Base-by-base conservation (phyloP, 1,139 yeast genomes). In the Candida gigantensis region DNA sequence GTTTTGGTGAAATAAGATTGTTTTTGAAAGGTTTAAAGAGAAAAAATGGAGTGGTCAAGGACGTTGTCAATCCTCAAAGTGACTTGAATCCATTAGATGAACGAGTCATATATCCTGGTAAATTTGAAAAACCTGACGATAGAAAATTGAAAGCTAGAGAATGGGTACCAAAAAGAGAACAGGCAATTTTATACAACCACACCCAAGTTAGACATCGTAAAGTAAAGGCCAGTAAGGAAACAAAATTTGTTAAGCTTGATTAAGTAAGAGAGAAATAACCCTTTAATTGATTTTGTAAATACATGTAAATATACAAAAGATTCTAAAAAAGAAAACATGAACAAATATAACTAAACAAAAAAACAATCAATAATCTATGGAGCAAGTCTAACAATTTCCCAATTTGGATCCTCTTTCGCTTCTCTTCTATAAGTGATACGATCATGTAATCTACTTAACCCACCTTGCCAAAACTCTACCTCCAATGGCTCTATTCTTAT, bases 401-500 rank as follows among this genome's bases (percentile, higher is more conserved):
- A 90, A 24, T 68, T 60, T 2, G 60, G 70, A 11, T 60, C 64
- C 15, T 66, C 72, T 12, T 64, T 52, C 6, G 47, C 49, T 8
- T 75, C 79, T 54, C 94, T 73, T 46, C 76, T 74, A 60, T 74
- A 92, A n/a, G 81, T 77, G 40, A 89, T 70, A 52, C 98, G 76
- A 61, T 92, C 99, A 59, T 92, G 98, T 40, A 90, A 71, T 58
- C 99, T 77, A 53, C 87, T 84, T 42, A 78, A 74, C 44, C 98
- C 79, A 12, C 98, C 98, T 64, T 92, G 97, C 97, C 97, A 92
- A 56, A 92, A 92, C 63, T 92, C 98, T 49, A 92, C 77, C 55
- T 88, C 96, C 37, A 86, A 65, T 2, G 99, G 98, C 30, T 84
- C 80, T 20, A 92, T 74, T 52, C 96, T 73, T 37, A 92, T 60